A percentile compares a stretch with the other conserved stretches of the same genome.
Conservation (phyloP, 2,329 filamentous ascomycete species). For the Fusarium foetens region DNA sequence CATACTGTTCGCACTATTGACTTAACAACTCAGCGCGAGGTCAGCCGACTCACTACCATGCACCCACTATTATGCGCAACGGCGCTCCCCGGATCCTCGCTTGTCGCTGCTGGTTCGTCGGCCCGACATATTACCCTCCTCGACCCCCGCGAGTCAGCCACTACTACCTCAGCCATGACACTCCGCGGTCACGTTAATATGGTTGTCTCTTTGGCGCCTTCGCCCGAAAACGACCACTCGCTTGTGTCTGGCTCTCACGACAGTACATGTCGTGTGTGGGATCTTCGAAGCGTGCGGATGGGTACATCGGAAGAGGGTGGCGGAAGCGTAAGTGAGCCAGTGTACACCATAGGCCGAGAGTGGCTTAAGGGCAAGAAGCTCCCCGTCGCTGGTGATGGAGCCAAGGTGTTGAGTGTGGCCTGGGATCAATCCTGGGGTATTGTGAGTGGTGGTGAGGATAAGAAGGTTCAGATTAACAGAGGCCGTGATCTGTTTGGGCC, state of each 20-base stretch:
- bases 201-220: conserved; percentile 61
- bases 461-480: conserved; percentile 90
- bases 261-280: conserved; percentile 93
- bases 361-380: conserved; percentile 72
- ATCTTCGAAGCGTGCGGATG: conserved; percentile 77
- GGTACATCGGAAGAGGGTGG: conserved; percentile 69
- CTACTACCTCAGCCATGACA: conserved; percentile 85
- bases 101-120: conserved; percentile 79
- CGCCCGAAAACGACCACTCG: conserved; percentile 77
- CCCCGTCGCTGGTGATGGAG: conserved; percentile 78
- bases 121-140: conserved; percentile 92
- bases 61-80: conserved; percentile 84
- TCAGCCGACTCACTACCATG: conserved; percentile 84
- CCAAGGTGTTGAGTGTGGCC: conserved; percentile 87
- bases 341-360: conserved; percentile 81
- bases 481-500: conserved; percentile 63
- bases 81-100: conserved; percentile 73
- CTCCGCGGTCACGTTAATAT: conserved; percentile 88
- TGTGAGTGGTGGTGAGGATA: conserved; percentile 92
- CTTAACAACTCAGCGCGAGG: conserved; percentile 79
- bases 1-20: conserved; percentile 93
- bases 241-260: conserved; percentile 92
- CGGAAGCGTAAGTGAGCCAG: conserved; percentile 74
- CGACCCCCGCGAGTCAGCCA: conserved; percentile 83
- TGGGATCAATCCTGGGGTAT: conserved; percentile 92